Evolutionary conservation across 1,284 basidiomycete genomes (phyloP).

Genomic region (Pseudozyma hubeiensis): DNA sequence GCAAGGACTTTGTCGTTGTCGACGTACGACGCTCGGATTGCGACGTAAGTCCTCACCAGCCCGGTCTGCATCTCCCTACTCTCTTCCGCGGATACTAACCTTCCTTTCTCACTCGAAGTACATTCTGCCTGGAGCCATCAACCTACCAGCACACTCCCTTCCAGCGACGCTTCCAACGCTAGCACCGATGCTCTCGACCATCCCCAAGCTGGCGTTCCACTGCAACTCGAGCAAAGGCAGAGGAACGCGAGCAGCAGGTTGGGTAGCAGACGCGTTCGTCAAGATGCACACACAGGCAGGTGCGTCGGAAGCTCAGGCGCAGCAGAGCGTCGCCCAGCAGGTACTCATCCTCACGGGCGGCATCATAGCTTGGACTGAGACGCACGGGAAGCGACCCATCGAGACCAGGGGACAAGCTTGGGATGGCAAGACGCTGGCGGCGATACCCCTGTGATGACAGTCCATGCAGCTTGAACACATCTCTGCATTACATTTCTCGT

Average conservation of each 20-base stretch:
- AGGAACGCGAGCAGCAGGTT: slow-evolving; percentile 62
- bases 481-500: no score
- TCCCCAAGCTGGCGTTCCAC: slow-evolving; percentile 66
- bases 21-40: slow-evolving; percentile 59
- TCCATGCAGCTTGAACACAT: no score
- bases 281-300: slow-evolving; percentile 22
- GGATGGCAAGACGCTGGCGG: slow-evolving; percentile 37
- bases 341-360: slow-evolving; percentile 63
- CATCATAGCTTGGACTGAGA: slow-evolving; percentile 55
- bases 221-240: slow-evolving; percentile 64
- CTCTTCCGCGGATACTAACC: not conserved
- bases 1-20: slow-evolving; percentile 52
- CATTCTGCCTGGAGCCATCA: slow-evolving; percentile 67
- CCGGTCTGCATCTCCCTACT: not conserved
- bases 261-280: slow-evolving; percentile 63
- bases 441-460: slow-evolving; percentile 30
- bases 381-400: slow-evolving; percentile 36
- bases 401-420: slow-evolving; percentile 39
- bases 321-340: slow-evolving; percentile 35
- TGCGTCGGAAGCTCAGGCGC: slow-evolving; percentile 15
- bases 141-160: slow-evolving; percentile 69
- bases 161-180: slow-evolving; percentile 63
- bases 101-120: slow-evolving; percentile 13
- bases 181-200: slow-evolving; percentile 53
- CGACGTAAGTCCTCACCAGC: slow-evolving; percentile 29